Evolutionary conservation across 257 asterid genomes (phyloP).

Genomic region (Solanum rostratum): DNA sequence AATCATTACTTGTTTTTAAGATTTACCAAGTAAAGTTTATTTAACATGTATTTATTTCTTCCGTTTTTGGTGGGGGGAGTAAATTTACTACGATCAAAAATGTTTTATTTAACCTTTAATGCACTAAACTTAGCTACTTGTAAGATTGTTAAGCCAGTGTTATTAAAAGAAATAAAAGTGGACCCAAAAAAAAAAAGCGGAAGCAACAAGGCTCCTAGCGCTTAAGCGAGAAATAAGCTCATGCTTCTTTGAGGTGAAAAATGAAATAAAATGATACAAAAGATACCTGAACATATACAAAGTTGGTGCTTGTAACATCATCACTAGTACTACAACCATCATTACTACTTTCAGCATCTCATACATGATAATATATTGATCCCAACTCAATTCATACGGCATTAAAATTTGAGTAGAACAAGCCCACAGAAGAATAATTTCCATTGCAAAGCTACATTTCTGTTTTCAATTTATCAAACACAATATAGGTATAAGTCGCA

Average conservation of each 20-base stretch:
- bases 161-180: neutral
- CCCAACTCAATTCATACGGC: neutral
- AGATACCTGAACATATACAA: neutral
- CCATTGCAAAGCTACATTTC: neutral
- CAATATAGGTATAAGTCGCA: neutral
- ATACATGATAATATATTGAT: neutral
- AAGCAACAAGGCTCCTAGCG: neutral
- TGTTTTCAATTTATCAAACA: neutral
- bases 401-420: neutral
- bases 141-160: neutral
- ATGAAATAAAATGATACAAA: neutral
- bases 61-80: neutral
- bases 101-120: neutral
- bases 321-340: neutral
- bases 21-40: neutral
- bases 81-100: neutral
- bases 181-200: neutral
- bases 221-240: neutral
- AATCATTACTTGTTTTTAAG: neutral
- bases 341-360: neutral
- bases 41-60: neutral
- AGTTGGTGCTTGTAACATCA: neutral
- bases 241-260: neutral
- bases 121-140: neutral
- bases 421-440: neutral